These are phyloP conservation scores for Puccinia novopanici DNA, from an alignment of 1,284 basidiomycete species.

Conservation along the genomic window DNA sequence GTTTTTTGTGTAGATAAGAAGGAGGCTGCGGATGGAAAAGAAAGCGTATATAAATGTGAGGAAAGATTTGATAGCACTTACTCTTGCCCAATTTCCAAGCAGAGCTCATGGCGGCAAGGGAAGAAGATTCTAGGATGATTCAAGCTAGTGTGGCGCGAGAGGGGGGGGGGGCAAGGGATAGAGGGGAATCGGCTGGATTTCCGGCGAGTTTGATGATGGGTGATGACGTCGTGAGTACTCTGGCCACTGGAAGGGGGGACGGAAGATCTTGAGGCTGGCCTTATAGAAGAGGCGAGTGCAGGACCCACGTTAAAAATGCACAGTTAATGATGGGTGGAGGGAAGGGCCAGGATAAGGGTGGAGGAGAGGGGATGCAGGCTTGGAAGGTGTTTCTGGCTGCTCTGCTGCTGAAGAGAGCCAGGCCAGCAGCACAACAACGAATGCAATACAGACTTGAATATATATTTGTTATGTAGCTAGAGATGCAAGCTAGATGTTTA, in stretches of 20 bases:
- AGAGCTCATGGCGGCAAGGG: constrained; percentile 9
- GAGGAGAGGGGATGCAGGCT: no score
- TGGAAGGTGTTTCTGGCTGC: no score
- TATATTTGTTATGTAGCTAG: no score
- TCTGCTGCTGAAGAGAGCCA: not conserved
- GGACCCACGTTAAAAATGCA: no score
- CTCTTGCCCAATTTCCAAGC: constrained; percentile 39
- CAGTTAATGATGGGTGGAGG: not conserved
- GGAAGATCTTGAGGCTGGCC: no score
- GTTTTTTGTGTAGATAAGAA: no score
- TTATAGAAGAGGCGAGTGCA: no score
- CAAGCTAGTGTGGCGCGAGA: not conserved
- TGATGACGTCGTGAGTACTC: no score
- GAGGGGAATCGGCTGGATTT: not conserved
- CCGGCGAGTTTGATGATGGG: not conserved
- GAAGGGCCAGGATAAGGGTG: not conserved
- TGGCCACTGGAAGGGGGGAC: no score
- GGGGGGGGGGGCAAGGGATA: not conserved
- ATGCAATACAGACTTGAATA: no score
- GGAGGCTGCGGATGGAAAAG: no score
- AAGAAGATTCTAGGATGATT: not conserved
- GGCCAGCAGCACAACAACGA: not conserved
- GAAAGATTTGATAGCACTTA: not conserved
- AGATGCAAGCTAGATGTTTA: not conserved
- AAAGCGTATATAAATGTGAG: not conserved